phyloP scores from a whole-genome alignment of 768 basidiomycete species.

The Tulasnella sp. region DNA sequence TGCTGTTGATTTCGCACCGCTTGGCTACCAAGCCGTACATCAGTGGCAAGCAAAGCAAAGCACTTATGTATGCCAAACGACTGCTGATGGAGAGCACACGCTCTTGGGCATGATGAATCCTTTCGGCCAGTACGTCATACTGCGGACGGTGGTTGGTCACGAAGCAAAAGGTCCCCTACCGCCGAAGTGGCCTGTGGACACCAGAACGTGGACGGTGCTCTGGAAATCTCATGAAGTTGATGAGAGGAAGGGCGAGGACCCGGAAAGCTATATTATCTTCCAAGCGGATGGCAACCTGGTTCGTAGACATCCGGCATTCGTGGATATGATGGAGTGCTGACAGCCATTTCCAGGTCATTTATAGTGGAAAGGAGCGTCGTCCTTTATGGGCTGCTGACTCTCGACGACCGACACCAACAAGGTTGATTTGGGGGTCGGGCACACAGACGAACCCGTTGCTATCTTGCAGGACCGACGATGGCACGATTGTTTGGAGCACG shows the following conservation, averaged over 20 bases:
- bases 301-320: not conserved
- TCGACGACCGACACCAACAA: not conserved
- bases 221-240: constrained; percentile 19
- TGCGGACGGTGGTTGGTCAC: not conserved
- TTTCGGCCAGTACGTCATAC: constrained; percentile 20
- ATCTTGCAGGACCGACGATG: constrained; percentile 3
- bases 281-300: constrained; percentile 23
- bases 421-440: not conserved
- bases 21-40: constrained; percentile 9
- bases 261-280: constrained; percentile 15
- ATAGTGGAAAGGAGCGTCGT: constrained; percentile 1
- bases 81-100: not conserved
- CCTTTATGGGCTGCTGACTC: not conserved
- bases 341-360: not conserved
- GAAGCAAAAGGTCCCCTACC: constrained; percentile 11
- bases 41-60: not conserved
- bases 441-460: not conserved
- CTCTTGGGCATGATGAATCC: constrained; percentile 19
- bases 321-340: not conserved
- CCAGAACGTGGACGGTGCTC: constrained; percentile 17
- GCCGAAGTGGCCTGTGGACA: constrained; percentile 15
- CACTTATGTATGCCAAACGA: not conserved
- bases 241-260: constrained; percentile 7
- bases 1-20: constrained; percentile 19
- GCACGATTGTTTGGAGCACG: not conserved